A percentile compares a stretch with the other conserved stretches of the same genome.
Evolutionary conservation across 1,139 yeast genomes (phyloP).

Genomic region (Debaryomyces sp.): DNA sequence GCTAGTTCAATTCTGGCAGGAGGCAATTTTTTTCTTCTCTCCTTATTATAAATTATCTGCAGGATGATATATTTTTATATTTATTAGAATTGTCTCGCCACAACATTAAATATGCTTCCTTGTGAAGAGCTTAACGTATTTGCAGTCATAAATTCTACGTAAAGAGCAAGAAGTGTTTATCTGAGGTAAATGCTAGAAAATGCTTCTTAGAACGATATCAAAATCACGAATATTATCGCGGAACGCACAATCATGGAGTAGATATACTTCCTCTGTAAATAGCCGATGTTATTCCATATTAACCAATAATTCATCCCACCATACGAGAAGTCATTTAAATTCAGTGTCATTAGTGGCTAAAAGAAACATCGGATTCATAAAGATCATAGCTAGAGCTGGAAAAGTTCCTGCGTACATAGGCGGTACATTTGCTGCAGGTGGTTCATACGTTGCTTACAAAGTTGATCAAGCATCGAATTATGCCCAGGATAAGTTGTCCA

Average conservation of each 20-base stretch:
- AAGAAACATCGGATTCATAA: conserved; percentile 51
- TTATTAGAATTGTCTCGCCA: conserved; percentile 1
- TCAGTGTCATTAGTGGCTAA: conserved; percentile 5
- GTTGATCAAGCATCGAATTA: conserved; percentile 82
- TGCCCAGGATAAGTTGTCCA: conserved; percentile 65
- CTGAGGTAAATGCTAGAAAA: background rate
- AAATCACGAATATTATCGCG: conserved; percentile 3
- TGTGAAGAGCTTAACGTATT: background rate
- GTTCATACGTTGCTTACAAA: conserved; percentile 88
- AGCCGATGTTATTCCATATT: conserved; percentile 2
- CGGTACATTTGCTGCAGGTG: conserved; percentile 92
- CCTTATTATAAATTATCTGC: background rate
- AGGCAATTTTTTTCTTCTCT: conserved; percentile 50
- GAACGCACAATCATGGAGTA: background rate
- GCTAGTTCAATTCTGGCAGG: conserved; percentile 94
- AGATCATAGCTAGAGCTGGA: conserved; percentile 44
- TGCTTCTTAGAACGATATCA: conserved; percentile 1
- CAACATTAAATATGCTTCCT: background rate
- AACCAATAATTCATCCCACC: background rate
- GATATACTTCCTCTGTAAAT: background rate
- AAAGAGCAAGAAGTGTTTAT: background rate
- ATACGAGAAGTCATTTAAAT: background rate
- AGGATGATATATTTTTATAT: background rate
- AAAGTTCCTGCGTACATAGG: conserved; percentile 81
- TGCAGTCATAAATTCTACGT: background rate